A percentile compares a stretch with the other conserved stretches of the same genome.
Conservation (phyloP, 2,329 filamentous ascomycete species). For the Microsporum canis region DNA sequence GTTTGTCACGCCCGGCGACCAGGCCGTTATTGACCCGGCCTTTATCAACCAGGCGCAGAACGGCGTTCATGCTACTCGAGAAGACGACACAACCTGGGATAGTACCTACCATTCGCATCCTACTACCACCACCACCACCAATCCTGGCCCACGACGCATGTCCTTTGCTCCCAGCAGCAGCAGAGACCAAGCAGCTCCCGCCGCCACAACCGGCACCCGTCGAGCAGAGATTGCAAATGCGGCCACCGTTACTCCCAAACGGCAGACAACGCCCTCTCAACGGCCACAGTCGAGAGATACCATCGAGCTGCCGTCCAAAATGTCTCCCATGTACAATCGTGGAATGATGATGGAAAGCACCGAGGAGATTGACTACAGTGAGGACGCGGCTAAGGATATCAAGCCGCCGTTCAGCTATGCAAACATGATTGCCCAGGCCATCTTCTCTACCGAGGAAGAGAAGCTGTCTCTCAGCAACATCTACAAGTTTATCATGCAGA, state of each 20-base stretch:
- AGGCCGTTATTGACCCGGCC: slow-evolving; percentile 55
- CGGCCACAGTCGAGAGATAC: slow-evolving; percentile 13
- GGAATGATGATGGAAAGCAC: slow-evolving; percentile 45
- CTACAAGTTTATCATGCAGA: slow-evolving; percentile 81
- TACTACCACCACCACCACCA: slow-evolving; percentile 10
- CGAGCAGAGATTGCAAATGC: slow-evolving; percentile 1
- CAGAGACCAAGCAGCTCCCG: slow-evolving; percentile 17
- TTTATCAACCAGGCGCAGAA: slow-evolving; percentile 58
- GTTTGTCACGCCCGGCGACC: slow-evolving; percentile 79
- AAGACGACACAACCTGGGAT: slow-evolving; percentile 28
- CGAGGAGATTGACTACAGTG: slow-evolving; percentile 49
- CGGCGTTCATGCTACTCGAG: slow-evolving; percentile 25
- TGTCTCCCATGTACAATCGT: slow-evolving; percentile 39
- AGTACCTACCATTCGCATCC: slow-evolving; percentile 31
- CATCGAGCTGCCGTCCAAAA: slow-evolving; percentile 20
- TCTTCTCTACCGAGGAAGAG: slow-evolving; percentile 72
- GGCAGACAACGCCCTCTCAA: slow-evolving; percentile 23
- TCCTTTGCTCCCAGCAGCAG: slow-evolving; percentile 1
- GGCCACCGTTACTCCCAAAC: slow-evolving; percentile 28
- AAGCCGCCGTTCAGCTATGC: slow-evolving; percentile 96
- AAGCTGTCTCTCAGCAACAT: slow-evolving; percentile 87
- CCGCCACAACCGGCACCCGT: slow-evolving; percentile 1
- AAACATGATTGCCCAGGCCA: slow-evolving; percentile 92
- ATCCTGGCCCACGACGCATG: slow-evolving; percentile 5
- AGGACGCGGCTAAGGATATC: slow-evolving; percentile 75